Evolutionary conservation across 1,284 basidiomycete species (phyloP), one percentile per base, ranked within the genome.

Genomic region (Flammula alnicola): DNA sequence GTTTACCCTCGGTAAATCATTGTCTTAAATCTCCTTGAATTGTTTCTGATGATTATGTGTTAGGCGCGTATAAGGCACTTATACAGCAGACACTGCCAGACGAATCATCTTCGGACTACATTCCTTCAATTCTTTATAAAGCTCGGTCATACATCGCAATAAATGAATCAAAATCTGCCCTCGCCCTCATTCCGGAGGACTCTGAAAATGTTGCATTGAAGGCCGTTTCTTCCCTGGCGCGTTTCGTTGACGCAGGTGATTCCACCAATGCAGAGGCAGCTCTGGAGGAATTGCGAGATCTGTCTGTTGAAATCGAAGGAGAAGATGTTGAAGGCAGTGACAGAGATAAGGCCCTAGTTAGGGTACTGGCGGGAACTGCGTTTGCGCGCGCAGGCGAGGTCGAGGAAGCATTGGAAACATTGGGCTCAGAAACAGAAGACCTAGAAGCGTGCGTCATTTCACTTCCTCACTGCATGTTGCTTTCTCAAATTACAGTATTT

Each of bases 321-420:
- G 88, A 89, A 20, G 89, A 86, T 56, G 76, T 71, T 8, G 84
- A 86, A 36, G 79, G 78, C 5, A 80, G 73, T 12, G 78, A 82
- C 23, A 76, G 75, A 52, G 86, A 86, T 55, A 87, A 83, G 64
- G 84, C 83, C 25, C 67, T 83, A 22, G 91, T 95, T 1, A 77
- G 84, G 46, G 88, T 90, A 12, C 70, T 93, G 3, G 90, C 92
- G 12, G 93, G 86, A 5, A 93, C 88, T 3, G 89, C 93, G 1
- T 96, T 95, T 67, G 79, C 86, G 12, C 74, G 83, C 16, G 90
- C 89, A 17, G 88, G 87, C 3, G 94, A 97, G 71, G 70, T 88
- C 12, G 93, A 96, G 69, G 95, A 97, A 71, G 93, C 93, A 0
- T 74, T 97, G 22, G 93, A 95, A 65, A 93, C 91, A 0, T 76